Evolutionary conservation across 306 rosid species (phyloP).

Genomic region (Malus domestica): DNA sequence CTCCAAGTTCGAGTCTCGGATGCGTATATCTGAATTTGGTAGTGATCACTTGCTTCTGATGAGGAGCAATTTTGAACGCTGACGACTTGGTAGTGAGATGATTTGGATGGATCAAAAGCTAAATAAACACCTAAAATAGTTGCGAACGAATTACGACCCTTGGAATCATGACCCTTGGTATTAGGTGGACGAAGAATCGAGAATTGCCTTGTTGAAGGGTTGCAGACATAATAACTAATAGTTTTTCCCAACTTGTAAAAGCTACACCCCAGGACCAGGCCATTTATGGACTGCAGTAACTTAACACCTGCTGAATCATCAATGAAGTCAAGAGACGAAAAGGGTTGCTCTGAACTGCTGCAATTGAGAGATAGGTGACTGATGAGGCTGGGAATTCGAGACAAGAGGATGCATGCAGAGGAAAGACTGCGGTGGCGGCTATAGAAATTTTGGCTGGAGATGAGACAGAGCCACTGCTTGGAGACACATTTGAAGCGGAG

Average conservation of each 20-base stretch:
- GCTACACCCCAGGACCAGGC: conserved; percentile 12
- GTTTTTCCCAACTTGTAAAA: not conserved
- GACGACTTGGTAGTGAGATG: conserved; percentile 21
- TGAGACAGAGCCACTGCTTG: conserved; percentile 9
- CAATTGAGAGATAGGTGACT: not conserved
- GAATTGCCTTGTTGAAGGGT: conserved; percentile 16
- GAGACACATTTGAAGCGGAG: conserved; percentile 16
- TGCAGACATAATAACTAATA: conserved; percentile 10
- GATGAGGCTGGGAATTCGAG: not conserved
- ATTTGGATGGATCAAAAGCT: conserved; percentile 15
- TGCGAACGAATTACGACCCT: not conserved
- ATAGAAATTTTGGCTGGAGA: conserved; percentile 5
- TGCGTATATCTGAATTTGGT: conserved; percentile 19
- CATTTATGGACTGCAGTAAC: conserved; percentile 15
- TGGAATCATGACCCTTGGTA: not conserved
- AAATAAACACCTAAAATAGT: not conserved
- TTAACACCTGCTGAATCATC: not conserved
- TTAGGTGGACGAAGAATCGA: not conserved
- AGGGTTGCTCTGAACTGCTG: not conserved
- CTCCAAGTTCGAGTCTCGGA: conserved; percentile 17
- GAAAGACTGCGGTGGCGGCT: not conserved
- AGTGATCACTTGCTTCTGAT: not conserved
- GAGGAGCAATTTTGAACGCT: not conserved
- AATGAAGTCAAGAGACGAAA: conserved; percentile 5
- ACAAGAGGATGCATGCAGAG: conserved; percentile 4